Evolutionary conservation across 257 asterid genomes (phyloP).

Genomic region (Solanum microdontum): DNA sequence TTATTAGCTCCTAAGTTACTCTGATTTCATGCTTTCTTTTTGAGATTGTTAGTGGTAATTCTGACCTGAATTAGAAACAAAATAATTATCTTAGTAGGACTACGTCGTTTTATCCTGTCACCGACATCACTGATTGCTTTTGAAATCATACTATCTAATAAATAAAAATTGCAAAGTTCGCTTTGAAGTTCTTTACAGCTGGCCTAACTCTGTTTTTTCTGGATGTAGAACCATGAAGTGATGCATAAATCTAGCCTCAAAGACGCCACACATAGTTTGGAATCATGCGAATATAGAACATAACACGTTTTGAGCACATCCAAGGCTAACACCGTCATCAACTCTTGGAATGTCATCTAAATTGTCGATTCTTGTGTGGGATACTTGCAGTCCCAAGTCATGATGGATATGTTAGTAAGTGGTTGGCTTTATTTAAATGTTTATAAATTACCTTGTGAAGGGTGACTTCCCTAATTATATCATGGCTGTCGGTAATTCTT

Average conservation of each 20-base stretch:
- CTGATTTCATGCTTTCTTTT: background rate
- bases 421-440: conserved; percentile 18
- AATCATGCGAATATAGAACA: conserved; percentile 12
- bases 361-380: conserved; percentile 10
- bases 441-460: background rate
- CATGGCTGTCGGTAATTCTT: background rate
- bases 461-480: background rate
- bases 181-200: conserved; percentile 10
- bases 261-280: conserved; percentile 14
- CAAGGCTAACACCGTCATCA: conserved; percentile 14
- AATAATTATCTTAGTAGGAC: background rate
- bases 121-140: background rate
- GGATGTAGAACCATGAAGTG: conserved; percentile 6
- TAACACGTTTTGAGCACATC: conserved; percentile 17
- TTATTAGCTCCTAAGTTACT: background rate
- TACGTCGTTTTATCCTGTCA: background rate
- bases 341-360: conserved; percentile 14
- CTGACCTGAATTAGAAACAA: background rate
- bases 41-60: background rate
- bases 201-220: conserved; percentile 6
- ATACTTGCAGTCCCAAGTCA: conserved; percentile 6
- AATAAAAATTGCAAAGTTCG: background rate
- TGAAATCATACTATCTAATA: background rate
- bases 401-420: conserved; percentile 18
- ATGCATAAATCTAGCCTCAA: conserved; percentile 7